These are phyloP conservation scores for Diplodia scrobiculata DNA, from an alignment of 2,329 filamentous ascomycete species.

Conservation along the genomic window DNA sequence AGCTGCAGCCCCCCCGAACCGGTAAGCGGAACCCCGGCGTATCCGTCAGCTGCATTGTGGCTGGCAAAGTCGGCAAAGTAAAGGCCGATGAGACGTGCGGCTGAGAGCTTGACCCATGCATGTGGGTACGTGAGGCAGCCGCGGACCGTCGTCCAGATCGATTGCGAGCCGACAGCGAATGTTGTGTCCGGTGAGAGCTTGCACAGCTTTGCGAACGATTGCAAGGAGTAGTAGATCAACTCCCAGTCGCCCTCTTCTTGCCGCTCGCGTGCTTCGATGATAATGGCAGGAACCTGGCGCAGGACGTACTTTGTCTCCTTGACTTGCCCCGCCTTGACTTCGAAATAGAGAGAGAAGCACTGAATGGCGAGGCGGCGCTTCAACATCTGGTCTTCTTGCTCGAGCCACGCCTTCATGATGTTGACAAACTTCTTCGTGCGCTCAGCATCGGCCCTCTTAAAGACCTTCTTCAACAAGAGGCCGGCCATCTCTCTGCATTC, in stretches of 20 bases:
- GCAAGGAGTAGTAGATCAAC: slow-evolving; percentile 71
- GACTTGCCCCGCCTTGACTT: slow-evolving; percentile 62
- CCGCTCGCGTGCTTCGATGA: slow-evolving; percentile 53
- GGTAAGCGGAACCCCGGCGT: slow-evolving; percentile 61
- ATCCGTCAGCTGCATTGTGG: slow-evolving; percentile 57
- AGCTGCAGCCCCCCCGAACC: slow-evolving; percentile 73
- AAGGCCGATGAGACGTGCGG: slow-evolving; percentile 71
- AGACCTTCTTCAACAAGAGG: slow-evolving; percentile 76
- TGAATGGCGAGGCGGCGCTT: slow-evolving; percentile 75
- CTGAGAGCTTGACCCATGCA: slow-evolving; percentile 72
- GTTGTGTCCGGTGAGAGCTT: slow-evolving; percentile 65
- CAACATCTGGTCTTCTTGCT: slow-evolving; percentile 69
- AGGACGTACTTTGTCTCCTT: slow-evolving; percentile 67
- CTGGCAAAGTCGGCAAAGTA: slow-evolving; percentile 79
- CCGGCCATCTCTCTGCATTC: slow-evolving; percentile 83
- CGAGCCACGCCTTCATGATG: slow-evolving; percentile 74
- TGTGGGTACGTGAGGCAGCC: slow-evolving; percentile 72
- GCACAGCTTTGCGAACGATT: slow-evolving; percentile 67
- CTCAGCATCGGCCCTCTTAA: slow-evolving; percentile 74
- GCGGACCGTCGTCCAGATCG: slow-evolving; percentile 72
- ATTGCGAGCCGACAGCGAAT: slow-evolving; percentile 61
- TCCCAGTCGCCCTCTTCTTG: slow-evolving; percentile 66
- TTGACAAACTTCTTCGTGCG: slow-evolving; percentile 69
- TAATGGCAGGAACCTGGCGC: slow-evolving; percentile 54
- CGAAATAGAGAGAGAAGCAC: slow-evolving; percentile 80